phyloP scores from a whole-genome alignment of 2,329 filamentous ascomycete genomes.

The Phaeosphaeria sp. region DNA sequence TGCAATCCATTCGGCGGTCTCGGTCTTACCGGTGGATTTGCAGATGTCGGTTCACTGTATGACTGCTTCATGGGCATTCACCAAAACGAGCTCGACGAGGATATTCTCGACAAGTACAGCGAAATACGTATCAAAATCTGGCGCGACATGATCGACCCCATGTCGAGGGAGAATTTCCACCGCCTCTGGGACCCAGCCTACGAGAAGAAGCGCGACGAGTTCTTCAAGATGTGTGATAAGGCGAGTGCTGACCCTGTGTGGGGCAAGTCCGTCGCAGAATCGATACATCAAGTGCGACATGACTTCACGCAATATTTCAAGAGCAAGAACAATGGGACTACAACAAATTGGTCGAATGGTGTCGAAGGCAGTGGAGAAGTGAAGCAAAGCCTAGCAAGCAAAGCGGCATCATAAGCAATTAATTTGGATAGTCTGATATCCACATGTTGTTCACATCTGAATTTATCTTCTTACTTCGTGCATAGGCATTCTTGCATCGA shows the following conservation, averaged over 20 bases:
- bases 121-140: slow-evolving; percentile 42
- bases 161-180: slow-evolving; percentile 51
- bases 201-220: slow-evolving; percentile 38
- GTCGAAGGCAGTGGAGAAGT: slow-evolving; percentile 1
- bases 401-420: not conserved
- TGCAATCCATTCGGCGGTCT: slow-evolving; percentile 65
- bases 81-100: slow-evolving; percentile 40
- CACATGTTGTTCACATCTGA: not conserved
- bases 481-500: too few relatives aligned
- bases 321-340: slow-evolving; percentile 23
- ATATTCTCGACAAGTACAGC: slow-evolving; percentile 45
- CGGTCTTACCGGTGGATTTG: slow-evolving; percentile 68
- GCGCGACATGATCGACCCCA: slow-evolving; percentile 44
- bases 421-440: not conserved
- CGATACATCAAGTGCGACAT: slow-evolving; percentile 36
- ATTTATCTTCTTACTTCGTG: too few relatives aligned
- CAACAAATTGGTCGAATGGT: slow-evolving; percentile 4
- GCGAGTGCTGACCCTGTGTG: slow-evolving; percentile 37
- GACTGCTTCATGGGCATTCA: slow-evolving; percentile 60
- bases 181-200: slow-evolving; percentile 40
- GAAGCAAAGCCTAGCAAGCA: slow-evolving; percentile 1
- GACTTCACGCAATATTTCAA: slow-evolving; percentile 47
- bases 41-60: slow-evolving; percentile 67
- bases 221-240: slow-evolving; percentile 41
- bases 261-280: slow-evolving; percentile 33